A percentile compares a stretch with the other conserved stretches of the same genome.
Evolutionary conservation across 2,329 filamentous ascomycete species (phyloP).

Genomic region (Curvularia hawaiiensis): DNA sequence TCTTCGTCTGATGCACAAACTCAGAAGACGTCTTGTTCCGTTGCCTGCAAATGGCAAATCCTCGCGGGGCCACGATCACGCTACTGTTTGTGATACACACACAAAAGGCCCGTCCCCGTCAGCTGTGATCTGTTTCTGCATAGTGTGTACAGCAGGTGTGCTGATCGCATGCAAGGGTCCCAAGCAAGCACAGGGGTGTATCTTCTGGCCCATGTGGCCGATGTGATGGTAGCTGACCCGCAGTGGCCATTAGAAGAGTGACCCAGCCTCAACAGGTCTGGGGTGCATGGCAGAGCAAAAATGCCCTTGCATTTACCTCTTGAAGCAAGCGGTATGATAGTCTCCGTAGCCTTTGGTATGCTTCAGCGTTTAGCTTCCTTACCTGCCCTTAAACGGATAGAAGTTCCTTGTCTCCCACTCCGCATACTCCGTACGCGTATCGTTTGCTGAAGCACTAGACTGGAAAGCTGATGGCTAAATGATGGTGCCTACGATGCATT

Average conservation of each 20-base stretch:
- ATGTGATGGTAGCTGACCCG: conserved; percentile 12
- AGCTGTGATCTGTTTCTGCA: not conserved
- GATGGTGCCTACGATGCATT: not conserved
- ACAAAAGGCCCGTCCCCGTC: not conserved
- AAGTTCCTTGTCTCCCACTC: conserved; percentile 3
- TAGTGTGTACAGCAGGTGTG: not conserved
- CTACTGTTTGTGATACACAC: not conserved
- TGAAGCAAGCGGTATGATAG: conserved; percentile 6
- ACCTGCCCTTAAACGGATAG: not conserved
- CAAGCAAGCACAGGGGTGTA: not conserved
- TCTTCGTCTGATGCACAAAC: not conserved
- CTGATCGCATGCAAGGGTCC: conserved; percentile 6
- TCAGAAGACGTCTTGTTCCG: not conserved
- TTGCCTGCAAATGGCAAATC: not conserved
- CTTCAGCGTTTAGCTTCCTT: not conserved
- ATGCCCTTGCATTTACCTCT: conserved; percentile 13
- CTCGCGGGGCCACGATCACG: not conserved
- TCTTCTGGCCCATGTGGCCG: conserved; percentile 6
- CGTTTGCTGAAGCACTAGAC: not conserved
- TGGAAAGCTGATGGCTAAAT: not conserved
- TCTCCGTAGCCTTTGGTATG: conserved; percentile 3
- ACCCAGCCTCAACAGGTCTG: conserved; percentile 25
- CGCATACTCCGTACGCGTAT: conserved; percentile 1
- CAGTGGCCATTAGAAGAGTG: conserved; percentile 7
- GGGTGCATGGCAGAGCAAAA: conserved; percentile 21